Evolutionary conservation across 2,329 filamentous ascomycete genomes (phyloP).

Genomic region (Venturia oleaginea): DNA sequence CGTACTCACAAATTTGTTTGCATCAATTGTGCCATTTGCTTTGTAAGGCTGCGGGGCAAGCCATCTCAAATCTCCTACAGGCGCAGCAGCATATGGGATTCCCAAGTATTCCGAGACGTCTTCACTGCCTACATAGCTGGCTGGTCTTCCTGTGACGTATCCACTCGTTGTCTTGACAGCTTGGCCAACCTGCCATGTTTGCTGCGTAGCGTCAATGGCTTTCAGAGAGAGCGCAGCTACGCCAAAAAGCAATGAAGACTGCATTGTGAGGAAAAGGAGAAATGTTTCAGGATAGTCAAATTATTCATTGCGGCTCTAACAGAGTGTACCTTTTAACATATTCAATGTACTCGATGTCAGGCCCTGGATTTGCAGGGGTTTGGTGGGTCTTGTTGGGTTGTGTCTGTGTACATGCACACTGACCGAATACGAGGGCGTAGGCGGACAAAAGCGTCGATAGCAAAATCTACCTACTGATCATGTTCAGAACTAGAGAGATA

Average conservation of each 20-base stretch:
- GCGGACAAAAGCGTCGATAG: neutral
- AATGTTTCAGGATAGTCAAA: too few relatives aligned
- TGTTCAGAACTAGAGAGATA: neutral
- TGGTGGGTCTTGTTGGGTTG: neutral
- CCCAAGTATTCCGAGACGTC: constrained; percentile 27
- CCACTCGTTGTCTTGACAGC: constrained; percentile 26
- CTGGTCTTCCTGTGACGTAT: constrained; percentile 24
- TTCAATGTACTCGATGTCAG: neutral
- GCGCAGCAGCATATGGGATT: constrained; percentile 28
- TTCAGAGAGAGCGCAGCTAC: neutral
- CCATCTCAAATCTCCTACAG: constrained; percentile 26
- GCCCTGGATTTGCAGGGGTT: neutral
- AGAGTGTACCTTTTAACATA: neutral
- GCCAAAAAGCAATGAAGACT: neutral
- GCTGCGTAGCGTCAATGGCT: neutral
- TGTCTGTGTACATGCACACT: neutral
- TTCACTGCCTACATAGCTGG: constrained; percentile 18
- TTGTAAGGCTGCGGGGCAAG: constrained; percentile 22
- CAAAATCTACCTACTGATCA: neutral
- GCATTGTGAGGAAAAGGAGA: neutral
- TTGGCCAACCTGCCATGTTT: constrained; percentile 18
- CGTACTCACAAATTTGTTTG: constrained; percentile 9
- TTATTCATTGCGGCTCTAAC: neutral
- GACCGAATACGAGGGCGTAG: neutral
- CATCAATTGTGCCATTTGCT: constrained; percentile 19